These are phyloP conservation scores for Hypoxylon fragiforme DNA, from an alignment of 495 filamentous ascomycete genomes.

Conservation along the genomic window DNA sequence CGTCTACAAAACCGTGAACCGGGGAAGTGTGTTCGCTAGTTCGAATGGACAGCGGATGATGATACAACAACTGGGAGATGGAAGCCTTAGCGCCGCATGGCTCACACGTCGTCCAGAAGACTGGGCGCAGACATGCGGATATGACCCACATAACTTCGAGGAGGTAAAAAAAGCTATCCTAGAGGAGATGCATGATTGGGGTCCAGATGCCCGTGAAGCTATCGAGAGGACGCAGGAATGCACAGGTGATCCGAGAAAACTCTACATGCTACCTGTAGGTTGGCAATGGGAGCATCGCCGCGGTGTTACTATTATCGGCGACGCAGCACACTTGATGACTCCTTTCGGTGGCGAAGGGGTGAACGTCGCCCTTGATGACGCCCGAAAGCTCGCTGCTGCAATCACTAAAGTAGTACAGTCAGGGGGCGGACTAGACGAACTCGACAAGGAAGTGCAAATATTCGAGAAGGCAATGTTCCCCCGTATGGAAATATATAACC, in stretches of 20 bases:
- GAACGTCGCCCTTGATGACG: constrained; percentile 61
- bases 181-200: constrained; percentile 36
- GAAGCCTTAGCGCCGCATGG: constrained; percentile 41
- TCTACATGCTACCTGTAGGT: constrained; percentile 60
- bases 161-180: constrained; percentile 34
- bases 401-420: constrained; percentile 34
- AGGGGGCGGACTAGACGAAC: constrained; percentile 24
- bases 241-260: constrained; percentile 33
- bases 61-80: constrained; percentile 53
- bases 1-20: constrained; percentile 46
- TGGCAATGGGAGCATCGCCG: constrained; percentile 51
- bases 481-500: constrained; percentile 37
- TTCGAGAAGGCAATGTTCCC: constrained; percentile 43
- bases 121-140: constrained; percentile 46
- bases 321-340: constrained; percentile 66
- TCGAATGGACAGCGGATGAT: constrained; percentile 43
- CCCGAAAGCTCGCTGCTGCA: constrained; percentile 53
- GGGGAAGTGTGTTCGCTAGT: constrained; percentile 50
- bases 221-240: constrained; percentile 24
- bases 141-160: constrained; percentile 31
- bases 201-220: constrained; percentile 33
- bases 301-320: constrained; percentile 60
- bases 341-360: constrained; percentile 66
- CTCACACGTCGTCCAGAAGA: constrained; percentile 33
- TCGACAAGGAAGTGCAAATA: constrained; percentile 36